Evolutionary conservation across 1,284 basidiomycete species (phyloP), one percentile per base, ranked within the genome.

Genomic region (Fomitopsis betulina): DNA sequence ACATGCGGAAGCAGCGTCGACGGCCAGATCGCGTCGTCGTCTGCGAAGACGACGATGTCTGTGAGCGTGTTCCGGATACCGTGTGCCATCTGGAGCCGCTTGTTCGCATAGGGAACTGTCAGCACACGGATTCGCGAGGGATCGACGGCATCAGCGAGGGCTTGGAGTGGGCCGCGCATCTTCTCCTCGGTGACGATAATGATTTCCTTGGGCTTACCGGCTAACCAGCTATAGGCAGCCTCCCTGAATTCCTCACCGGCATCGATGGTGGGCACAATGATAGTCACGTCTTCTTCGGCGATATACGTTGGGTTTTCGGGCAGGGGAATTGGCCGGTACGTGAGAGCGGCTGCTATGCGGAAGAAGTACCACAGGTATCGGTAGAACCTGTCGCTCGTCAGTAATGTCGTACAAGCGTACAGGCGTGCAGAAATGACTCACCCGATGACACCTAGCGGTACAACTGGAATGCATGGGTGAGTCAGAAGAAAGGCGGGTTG

Each of bases 1-100:
- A 90, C 83, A 71, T 87, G 91, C 0, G 91, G 90, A 9, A 96
- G 77, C 60, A 96, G 81, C 2, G 89, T 93, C 0, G 92, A 86
- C 0, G 94, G 94, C 94, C 94, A 96, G 68, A 96, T 94, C 51
- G 94, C 93, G 72, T 96, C 93, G 70, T 96, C 94, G 70, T 96
- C 94, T 4, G 93, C 93, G 67, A 96, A 96, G n/a, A 96, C 87
- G 71, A 96, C 94, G 73, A 96, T 95, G 70, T 96, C 94, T 2
- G 94, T 95, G 0, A 87, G 89, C 27, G 87, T 88, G 72, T 93
- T 87, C 71, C 88, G 88, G 72, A 96, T 94, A 15, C 93, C 93
- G 67, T 95, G 91, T 60, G 85, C 81, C 93, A 96, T 96, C 74
- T 96, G 93, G 30, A 95, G 77, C 13, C 93, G 87, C 73, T 96